These are phyloP conservation scores for Arctium lappa DNA, from an alignment of 129 eudicot species.

Conservation along the genomic window DNA sequence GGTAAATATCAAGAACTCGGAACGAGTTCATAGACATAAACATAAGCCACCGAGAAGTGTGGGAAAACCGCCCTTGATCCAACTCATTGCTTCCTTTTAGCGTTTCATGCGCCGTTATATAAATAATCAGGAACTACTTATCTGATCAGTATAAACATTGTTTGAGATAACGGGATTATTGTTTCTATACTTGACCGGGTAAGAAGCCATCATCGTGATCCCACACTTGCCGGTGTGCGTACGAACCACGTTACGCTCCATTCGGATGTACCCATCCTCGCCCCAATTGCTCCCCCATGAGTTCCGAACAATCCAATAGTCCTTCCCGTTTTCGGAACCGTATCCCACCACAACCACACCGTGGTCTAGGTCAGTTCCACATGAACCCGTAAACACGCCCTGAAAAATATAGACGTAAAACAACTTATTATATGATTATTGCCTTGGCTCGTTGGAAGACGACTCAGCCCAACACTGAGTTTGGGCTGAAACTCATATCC, in stretches of 20 bases:
- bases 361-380: constrained; percentile 78
- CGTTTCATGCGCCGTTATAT: neutral
- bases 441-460: neutral
- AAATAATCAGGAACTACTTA: constrained; percentile 33
- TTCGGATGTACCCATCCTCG: constrained; percentile 67
- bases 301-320: constrained; percentile 87
- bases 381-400: constrained; percentile 72
- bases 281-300: constrained; percentile 95
- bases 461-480: no score
- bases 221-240: constrained; percentile 70
- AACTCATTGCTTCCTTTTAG: constrained; percentile 4
- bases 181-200: constrained; percentile 53
- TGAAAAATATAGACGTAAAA: constrained; percentile 12
- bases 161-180: constrained; percentile 26
- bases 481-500: no score
- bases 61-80: neutral
- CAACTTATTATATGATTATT: neutral
- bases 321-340: constrained; percentile 66
- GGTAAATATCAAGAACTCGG: constrained; percentile 13
- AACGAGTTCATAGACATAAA: constrained; percentile 11
- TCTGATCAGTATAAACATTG: constrained; percentile 22
- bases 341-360: constrained; percentile 95
- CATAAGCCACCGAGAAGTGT: constrained; percentile 5
- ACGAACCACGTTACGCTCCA: constrained; percentile 53
- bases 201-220: constrained; percentile 72